Conservation (phyloP, 2,329 filamentous ascomycete genomes). For the Fusarium pseudocircinatum region DNA sequence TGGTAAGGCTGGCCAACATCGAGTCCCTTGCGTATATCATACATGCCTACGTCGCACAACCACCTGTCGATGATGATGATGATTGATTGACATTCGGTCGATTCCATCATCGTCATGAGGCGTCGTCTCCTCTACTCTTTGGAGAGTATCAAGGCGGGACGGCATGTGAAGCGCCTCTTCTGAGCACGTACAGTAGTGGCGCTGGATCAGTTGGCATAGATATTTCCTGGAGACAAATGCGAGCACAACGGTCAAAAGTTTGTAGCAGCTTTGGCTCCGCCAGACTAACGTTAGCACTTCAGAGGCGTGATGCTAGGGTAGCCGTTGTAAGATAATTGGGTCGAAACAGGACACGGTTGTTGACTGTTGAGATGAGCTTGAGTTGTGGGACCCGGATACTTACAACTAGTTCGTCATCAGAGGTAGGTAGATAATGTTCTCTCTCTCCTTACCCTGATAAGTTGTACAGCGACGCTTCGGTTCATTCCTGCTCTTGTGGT, state of each 20-base stretch:
- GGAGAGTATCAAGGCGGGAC: conserved; percentile 3
- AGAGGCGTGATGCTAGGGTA: conserved; percentile 4
- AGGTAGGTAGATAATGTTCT: background rate
- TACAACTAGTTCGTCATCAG: background rate
- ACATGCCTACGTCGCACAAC: conserved; percentile 5
- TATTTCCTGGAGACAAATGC: conserved; percentile 17
- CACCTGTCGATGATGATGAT: conserved; percentile 26
- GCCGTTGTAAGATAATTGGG: conserved; percentile 16
- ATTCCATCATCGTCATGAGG: conserved; percentile 22
- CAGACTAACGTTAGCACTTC: conserved; percentile 9
- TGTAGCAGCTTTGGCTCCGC: conserved; percentile 19
- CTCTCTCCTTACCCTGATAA: background rate
- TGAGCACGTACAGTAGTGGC: background rate
- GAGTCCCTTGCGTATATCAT: conserved; percentile 37
- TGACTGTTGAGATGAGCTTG: conserved; percentile 7
- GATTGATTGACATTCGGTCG: conserved; percentile 35
- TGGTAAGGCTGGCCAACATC: conserved; percentile 14
- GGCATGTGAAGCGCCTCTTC: conserved; percentile 15
- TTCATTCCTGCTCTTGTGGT: background rate
- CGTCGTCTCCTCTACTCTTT: conserved; percentile 8
- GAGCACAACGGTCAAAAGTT: conserved; percentile 38
- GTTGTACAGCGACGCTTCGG: background rate
- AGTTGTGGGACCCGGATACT: background rate
- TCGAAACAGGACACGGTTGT: conserved; percentile 19
- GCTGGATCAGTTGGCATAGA: conserved; percentile 10